A percentile compares a stretch with the other conserved stretches of the same genome.
phyloP scores from a whole-genome alignment of 306 rosid species.

The Lathyrus aphaca region DNA sequence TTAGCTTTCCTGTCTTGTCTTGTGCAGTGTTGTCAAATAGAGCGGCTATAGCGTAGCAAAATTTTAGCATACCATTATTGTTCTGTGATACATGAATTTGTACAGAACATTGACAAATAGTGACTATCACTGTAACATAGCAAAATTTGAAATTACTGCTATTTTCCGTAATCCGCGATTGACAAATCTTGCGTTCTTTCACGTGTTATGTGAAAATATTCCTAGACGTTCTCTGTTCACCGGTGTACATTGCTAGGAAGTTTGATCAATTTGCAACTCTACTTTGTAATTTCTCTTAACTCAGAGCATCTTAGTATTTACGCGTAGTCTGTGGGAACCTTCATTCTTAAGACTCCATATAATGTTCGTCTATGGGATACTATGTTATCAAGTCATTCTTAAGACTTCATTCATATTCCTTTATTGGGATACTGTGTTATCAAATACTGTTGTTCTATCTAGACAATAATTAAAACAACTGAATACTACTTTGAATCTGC shows the following conservation, averaged over 20 bases:
- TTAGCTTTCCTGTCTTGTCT: conserved; percentile 11
- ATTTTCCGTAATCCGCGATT: background rate
- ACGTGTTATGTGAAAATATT: conserved; percentile 5
- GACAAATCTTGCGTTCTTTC: conserved; percentile 15
- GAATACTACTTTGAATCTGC: conserved; percentile 13
- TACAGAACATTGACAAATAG: background rate
- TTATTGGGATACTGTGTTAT: conserved; percentile 13
- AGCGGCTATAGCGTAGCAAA: background rate
- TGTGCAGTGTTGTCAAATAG: background rate
- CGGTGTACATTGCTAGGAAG: conserved; percentile 3
- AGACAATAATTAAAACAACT: background rate
- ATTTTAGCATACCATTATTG: background rate
- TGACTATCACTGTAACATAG: background rate
- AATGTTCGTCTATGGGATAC: background rate
- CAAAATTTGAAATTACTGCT: background rate
- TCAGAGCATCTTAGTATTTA: conserved; percentile 1
- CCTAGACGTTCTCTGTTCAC: background rate
- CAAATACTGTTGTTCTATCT: background rate
- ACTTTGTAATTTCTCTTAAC: conserved; percentile 18
- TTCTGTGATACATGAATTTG: background rate
- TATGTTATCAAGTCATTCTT: background rate
- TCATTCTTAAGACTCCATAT: background rate
- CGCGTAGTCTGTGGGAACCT: background rate
- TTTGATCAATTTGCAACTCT: conserved; percentile 28
- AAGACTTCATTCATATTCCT: background rate